Percentiles rank a stretch among this genome's conserved stretches.
Conservation (phyloP, 1,284 basidiomycete species). For the Marasmius oreades region DNA sequence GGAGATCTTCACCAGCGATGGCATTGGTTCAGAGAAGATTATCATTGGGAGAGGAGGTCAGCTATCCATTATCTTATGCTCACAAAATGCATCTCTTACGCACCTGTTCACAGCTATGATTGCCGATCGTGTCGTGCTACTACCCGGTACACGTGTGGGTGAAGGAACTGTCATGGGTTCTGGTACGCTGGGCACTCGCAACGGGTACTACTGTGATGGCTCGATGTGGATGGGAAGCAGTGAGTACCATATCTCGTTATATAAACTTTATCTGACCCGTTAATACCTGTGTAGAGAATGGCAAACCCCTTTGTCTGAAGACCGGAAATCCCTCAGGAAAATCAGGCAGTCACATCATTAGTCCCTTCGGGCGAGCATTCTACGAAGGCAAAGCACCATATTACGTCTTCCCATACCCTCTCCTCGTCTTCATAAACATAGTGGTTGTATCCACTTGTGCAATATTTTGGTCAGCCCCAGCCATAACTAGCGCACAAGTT, state of each 20-base stretch:
- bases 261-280: constrained; percentile 37
- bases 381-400: constrained; percentile 38
- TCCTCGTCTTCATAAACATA: constrained; percentile 33
- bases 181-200: constrained; percentile 22
- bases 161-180: constrained; percentile 27
- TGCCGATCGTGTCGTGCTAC: constrained; percentile 26
- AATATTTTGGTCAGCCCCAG: constrained; percentile 37
- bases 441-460: constrained; percentile 28
- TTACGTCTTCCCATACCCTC: constrained; percentile 37
- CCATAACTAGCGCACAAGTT: constrained; percentile 34
- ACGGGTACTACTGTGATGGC: constrained; percentile 21
- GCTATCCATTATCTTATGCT: background rate
- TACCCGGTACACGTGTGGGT: constrained; percentile 24
- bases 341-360: constrained; percentile 18
- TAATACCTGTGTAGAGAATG: constrained; percentile 38
- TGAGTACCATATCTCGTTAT: constrained; percentile 32
- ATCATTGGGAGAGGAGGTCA: background rate
- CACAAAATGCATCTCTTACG: background rate
- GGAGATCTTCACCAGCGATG: constrained; percentile 30
- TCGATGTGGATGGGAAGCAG: constrained; percentile 28
- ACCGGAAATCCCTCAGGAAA: constrained; percentile 19
- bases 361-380: constrained; percentile 41
- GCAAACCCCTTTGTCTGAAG: constrained; percentile 34
- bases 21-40: background rate
- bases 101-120: constrained; percentile 20